Percentiles rank a stretch among this genome's conserved stretches.
phyloP scores from a whole-genome alignment of 1,284 basidiomycete species.

The Lentinula novae-zelandiae region DNA sequence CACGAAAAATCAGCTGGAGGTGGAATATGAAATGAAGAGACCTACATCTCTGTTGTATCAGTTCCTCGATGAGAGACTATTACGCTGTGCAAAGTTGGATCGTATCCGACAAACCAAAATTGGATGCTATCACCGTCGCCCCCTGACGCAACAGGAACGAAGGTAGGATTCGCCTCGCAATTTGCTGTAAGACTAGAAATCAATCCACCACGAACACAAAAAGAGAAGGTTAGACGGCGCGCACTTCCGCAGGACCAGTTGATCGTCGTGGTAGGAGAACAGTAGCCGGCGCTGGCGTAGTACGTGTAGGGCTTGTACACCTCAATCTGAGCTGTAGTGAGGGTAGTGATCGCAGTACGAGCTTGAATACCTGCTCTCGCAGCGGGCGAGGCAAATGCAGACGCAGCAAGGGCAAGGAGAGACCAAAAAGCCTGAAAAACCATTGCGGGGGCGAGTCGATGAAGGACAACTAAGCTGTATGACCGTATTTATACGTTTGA shows the following conservation, averaged over 20 bases:
- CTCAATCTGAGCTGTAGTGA: slow-evolving; percentile 28
- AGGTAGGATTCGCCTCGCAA: slow-evolving; percentile 33
- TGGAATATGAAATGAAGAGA: neutral
- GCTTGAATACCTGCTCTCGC: neutral
- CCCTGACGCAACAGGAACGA: slow-evolving; percentile 35
- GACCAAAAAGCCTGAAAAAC: neutral
- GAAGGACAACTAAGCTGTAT: no score
- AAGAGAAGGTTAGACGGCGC: neutral
- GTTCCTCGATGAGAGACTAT: slow-evolving; percentile 11
- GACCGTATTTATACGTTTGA: neutral
- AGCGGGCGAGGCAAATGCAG: neutral
- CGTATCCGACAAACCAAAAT: slow-evolving; percentile 42
- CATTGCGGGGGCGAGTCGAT: neutral
- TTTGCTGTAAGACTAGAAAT: neutral
- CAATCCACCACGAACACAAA: neutral
- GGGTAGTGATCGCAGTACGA: slow-evolving; percentile 24
- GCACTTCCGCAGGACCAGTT: slow-evolving; percentile 28
- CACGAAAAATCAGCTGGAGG: neutral
- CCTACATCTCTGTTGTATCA: slow-evolving; percentile 3
- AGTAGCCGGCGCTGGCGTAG: slow-evolving; percentile 33
- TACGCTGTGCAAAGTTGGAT: slow-evolving; percentile 23
- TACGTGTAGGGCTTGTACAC: slow-evolving; percentile 36
- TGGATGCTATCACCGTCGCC: slow-evolving; percentile 36
- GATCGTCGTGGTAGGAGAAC: slow-evolving; percentile 27
- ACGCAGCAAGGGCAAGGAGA: neutral